These are phyloP conservation scores for Syzygium syzygioides DNA, from an alignment of 441 rosid genomes.

Conservation along the genomic window DNA sequence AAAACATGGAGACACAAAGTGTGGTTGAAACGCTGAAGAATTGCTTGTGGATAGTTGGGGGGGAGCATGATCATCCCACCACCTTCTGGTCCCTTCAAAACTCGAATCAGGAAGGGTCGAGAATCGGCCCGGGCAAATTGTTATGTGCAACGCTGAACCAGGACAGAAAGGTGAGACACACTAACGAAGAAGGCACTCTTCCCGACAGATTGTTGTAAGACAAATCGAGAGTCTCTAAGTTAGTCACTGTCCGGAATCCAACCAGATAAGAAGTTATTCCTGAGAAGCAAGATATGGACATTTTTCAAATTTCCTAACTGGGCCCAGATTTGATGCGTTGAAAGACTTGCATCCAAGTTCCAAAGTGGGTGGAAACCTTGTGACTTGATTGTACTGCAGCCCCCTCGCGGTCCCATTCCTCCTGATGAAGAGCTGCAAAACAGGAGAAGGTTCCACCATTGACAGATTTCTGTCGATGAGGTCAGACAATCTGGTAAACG, in stretches of 20 bases:
- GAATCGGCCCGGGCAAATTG: slow-evolving; percentile 45
- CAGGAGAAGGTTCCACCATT: slow-evolving; percentile 45
- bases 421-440: slow-evolving; percentile 61
- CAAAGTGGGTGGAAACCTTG: slow-evolving; percentile 58
- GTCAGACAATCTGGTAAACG: not conserved
- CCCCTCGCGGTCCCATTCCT: slow-evolving; percentile 42
- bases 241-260: slow-evolving; percentile 48
- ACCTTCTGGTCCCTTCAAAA: slow-evolving; percentile 61
- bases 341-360: slow-evolving; percentile 52
- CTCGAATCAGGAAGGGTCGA: slow-evolving; percentile 63
- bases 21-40: too few relatives aligned
- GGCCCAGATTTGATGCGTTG: slow-evolving; percentile 56
- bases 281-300: slow-evolving; percentile 52
- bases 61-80: slow-evolving; percentile 47
- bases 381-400: slow-evolving; percentile 57
- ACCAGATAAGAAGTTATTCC: slow-evolving; percentile 43
- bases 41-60: not conserved
- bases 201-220: slow-evolving; percentile 57
- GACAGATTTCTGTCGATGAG: slow-evolving; percentile 38
- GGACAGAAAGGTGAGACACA: slow-evolving; percentile 51
- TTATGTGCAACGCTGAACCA: slow-evolving; percentile 63
- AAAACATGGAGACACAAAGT: too few relatives aligned
- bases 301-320: slow-evolving; percentile 58
- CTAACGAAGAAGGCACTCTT: slow-evolving; percentile 37
- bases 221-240: slow-evolving; percentile 63